Base-by-base conservation (phyloP, 2,329 filamentous ascomycete species). In the Nannizziopsis barbatae region DNA sequence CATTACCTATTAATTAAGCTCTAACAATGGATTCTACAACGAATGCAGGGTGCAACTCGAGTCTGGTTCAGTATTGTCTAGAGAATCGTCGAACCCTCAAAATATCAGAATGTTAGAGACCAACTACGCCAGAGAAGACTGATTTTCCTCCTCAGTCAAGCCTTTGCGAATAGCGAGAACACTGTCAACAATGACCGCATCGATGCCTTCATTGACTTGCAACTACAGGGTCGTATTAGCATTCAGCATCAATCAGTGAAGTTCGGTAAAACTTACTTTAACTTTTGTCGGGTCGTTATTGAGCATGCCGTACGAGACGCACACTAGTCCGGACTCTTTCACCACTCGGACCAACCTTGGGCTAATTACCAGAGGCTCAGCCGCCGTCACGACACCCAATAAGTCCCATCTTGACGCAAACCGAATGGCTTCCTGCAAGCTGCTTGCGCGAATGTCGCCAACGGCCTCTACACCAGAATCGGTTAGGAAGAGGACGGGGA, bases 371-470 rank as follows among this genome's bases (percentile, higher is more conserved):
- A 98, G 75, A 1, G 90, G 87, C 61, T 89, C 85, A 0, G 87
- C 86, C n/a, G 85, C 80, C 52, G 82, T 84, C 32, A 98, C 92
- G 51, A 98, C 84, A 3, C 92, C 92, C 2, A 96, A 74, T 44
- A 98, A 65, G 57, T 95, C 95, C 93, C 93, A 98, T 33, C 90
- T 79, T 52, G 82, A 87, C 0, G 92, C 90, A 60, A 98, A 98
- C 3, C 90, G 81, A 57, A 98, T 86, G 0, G 90, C 93, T 67
- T 98, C 92, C 65, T 98, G 93, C 33, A 98, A 72, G 58, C 86
- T 94, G 53, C 81, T 88, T 0, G 92, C 90, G 12, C 92, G 76
- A 50, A 96, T 84, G 62, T 98, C 92, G 22, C 87, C 87, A 2
- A 94, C 88, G 0, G 79, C 74, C 14, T 71, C 76, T n/a, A 80